Conservation (phyloP, 768 basidiomycete genomes). For the Tylopilus subfusipes region DNA sequence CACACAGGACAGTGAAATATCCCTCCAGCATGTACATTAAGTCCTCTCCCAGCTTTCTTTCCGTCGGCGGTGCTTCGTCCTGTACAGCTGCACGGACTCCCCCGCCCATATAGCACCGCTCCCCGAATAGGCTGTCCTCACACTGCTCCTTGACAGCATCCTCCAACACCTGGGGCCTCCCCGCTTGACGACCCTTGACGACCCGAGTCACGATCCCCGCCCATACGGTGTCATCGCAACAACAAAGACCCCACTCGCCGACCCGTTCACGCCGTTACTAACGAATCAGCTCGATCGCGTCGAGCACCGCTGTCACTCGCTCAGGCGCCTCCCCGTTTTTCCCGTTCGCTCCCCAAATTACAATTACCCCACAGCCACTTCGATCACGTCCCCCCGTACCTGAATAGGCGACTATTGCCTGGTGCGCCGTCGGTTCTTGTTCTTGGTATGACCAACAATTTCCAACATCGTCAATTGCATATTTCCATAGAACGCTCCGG, state of each 20-base stretch:
- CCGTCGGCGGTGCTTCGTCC: conserved; percentile 21
- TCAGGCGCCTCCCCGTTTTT: conserved; percentile 18
- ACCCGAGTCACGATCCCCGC: conserved; percentile 14
- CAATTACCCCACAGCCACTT: conserved; percentile 34
- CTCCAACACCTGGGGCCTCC: neutral
- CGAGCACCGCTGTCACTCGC: conserved; percentile 1
- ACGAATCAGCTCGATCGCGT: conserved; percentile 3
- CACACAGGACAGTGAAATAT: neutral
- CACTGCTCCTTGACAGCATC: conserved; percentile 2
- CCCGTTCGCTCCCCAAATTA: conserved; percentile 20
- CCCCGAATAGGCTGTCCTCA: neutral
- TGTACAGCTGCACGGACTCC: neutral
- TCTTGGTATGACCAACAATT: conserved; percentile 34
- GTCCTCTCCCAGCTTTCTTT: neutral
- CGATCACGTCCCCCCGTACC: conserved; percentile 32
- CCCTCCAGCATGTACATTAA: conserved; percentile 17
- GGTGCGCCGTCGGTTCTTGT: conserved; percentile 30
- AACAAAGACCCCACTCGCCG: no score
- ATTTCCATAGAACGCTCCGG: conserved; percentile 33
- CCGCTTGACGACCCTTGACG: conserved; percentile 31
- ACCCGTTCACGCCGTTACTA: neutral
- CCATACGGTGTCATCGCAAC: neutral
- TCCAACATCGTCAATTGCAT: conserved; percentile 35
- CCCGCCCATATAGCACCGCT: conserved; percentile 6
- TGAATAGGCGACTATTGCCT: conserved; percentile 27